Conservation (phyloP, 352 stramenopile genomes). For the Pythium dissimile region DNA sequence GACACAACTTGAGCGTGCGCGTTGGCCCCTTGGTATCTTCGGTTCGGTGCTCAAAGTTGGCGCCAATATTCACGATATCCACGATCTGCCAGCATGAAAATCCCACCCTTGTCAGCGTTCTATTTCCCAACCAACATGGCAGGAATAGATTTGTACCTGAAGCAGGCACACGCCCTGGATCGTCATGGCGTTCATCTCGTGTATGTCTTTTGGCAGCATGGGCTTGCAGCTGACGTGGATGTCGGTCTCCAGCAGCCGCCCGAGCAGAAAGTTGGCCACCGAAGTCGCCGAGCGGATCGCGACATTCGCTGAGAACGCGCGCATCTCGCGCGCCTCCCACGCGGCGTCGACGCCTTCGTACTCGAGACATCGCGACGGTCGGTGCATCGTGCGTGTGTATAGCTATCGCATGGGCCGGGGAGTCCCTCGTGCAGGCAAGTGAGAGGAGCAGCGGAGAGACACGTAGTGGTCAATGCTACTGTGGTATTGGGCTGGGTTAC, state of each 20-base stretch:
- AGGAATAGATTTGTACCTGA: constrained; percentile 38
- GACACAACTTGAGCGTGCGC: constrained; percentile 77
- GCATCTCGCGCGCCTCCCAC: constrained; percentile 47
- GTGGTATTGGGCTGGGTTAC: too few species aligned
- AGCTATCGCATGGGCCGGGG: constrained; percentile 6
- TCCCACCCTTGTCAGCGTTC: not conserved
- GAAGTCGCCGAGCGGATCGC: constrained; percentile 13
- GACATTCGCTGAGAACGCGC: constrained; percentile 11
- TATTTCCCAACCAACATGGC: not conserved
- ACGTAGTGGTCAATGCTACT: too few species aligned
- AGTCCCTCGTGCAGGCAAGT: too few species aligned
- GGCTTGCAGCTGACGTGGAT: constrained; percentile 64
- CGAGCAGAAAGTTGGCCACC: constrained; percentile 36
- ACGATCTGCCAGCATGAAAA: constrained; percentile 69
- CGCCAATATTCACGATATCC: constrained; percentile 75
- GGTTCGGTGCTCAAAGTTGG: constrained; percentile 67
- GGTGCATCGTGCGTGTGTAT: constrained; percentile 6
- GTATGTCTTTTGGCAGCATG: constrained; percentile 46
- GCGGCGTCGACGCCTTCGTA: constrained; percentile 54
- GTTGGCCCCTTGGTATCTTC: constrained; percentile 57
- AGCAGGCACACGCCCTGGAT: constrained; percentile 71
- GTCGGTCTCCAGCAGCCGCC: constrained; percentile 57
- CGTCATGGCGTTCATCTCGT: constrained; percentile 41
- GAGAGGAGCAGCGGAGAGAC: not conserved
- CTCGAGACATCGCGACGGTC: constrained; percentile 29